A percentile compares a stretch with the other conserved stretches of the same genome.
Evolutionary conservation across 352 stramenopile genomes (phyloP).

Genomic region (Phytophthora uliginosa): DNA sequence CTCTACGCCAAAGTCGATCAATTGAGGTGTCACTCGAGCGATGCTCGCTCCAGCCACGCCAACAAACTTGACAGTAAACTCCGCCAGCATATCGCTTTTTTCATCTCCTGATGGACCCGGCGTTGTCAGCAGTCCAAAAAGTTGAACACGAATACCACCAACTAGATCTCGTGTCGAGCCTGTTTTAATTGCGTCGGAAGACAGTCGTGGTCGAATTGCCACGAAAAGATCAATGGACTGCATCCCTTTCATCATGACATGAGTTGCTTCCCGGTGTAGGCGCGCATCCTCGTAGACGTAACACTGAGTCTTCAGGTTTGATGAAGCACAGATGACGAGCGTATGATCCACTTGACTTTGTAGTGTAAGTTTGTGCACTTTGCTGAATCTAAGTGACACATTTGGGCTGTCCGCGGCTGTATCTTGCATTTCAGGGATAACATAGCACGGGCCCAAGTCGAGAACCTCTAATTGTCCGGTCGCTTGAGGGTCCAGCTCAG

Average conservation of each 20-base stretch:
- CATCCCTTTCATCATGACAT: slow-evolving; percentile 79
- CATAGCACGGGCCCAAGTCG: slow-evolving; percentile 84
- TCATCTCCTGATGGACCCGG: slow-evolving; percentile 40
- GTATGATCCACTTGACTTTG: slow-evolving; percentile 83
- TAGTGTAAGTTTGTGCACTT: slow-evolving; percentile 88
- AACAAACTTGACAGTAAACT: slow-evolving; percentile 93
- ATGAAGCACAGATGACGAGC: slow-evolving; percentile 82
- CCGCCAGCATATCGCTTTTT: slow-evolving; percentile 80
- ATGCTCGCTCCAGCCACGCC: slow-evolving; percentile 86
- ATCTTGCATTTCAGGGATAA: slow-evolving; percentile 89
- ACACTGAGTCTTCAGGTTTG: slow-evolving; percentile 91
- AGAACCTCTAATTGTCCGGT: slow-evolving; percentile 83
- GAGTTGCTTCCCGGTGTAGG: slow-evolving; percentile 76
- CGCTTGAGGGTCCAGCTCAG: slow-evolving; percentile 80
- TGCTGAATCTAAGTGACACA: slow-evolving; percentile 85
- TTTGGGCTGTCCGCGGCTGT: slow-evolving; percentile 80
- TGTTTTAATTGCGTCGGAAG: slow-evolving; percentile 84
- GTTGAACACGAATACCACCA: slow-evolving; percentile 88
- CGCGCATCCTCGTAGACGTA: slow-evolving; percentile 88
- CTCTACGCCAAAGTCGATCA: slow-evolving; percentile 87
- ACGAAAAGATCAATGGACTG: slow-evolving; percentile 80
- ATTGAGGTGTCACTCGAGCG: slow-evolving; percentile 65
- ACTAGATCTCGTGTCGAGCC: slow-evolving; percentile 83
- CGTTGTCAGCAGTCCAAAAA: slow-evolving; percentile 57
- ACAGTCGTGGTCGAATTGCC: slow-evolving; percentile 83